Percentiles rank a stretch among this genome's conserved stretches.
phyloP scores from a whole-genome alignment of 805 yeast species.

The Wickerhamiella sorbophila region DNA sequence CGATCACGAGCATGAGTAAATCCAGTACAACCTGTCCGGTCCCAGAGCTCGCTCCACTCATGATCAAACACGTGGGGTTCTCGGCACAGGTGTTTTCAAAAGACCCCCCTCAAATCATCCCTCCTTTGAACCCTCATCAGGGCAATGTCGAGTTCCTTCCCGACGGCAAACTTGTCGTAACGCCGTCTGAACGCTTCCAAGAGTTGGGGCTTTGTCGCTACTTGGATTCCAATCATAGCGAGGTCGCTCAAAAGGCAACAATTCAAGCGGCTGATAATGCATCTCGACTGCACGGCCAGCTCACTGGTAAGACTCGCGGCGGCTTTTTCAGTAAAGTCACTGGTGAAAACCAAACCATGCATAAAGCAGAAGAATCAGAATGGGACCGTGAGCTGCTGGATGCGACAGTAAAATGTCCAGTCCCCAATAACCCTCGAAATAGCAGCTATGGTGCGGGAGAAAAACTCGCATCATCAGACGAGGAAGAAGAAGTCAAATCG shows the following conservation, averaged over 20 bases:
- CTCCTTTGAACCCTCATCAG: slow-evolving; percentile 64
- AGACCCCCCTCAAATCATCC: slow-evolving; percentile 93
- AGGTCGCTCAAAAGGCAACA: slow-evolving; percentile 9
- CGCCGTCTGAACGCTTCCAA: slow-evolving; percentile 4
- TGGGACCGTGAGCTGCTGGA: neutral
- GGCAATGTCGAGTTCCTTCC: slow-evolving; percentile 46
- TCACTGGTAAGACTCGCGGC: neutral
- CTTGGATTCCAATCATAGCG: slow-evolving; percentile 9
- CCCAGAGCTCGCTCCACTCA: neutral
- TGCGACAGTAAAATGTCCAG: neutral
- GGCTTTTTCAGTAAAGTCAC: neutral
- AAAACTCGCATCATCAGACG: neutral
- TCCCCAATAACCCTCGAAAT: slow-evolving; percentile 8
- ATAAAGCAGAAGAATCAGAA: slow-evolving; percentile 14
- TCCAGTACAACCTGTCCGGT: neutral
- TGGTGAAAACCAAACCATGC: slow-evolving; percentile 13
- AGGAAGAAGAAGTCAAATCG: neutral
- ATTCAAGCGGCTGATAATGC: slow-evolving; percentile 16
- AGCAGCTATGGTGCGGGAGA: slow-evolving; percentile 11
- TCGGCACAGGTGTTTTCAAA: slow-evolving; percentile 55
- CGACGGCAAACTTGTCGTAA: slow-evolving; percentile 17
- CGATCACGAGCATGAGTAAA: neutral
- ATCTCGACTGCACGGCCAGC: slow-evolving; percentile 12
- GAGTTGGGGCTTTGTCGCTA: slow-evolving; percentile 4
- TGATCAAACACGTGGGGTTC: slow-evolving; percentile 29